Base-by-base conservation (phyloP, 371 early-diverging fungal species). In the Zopfochytrium polystomum region DNA sequence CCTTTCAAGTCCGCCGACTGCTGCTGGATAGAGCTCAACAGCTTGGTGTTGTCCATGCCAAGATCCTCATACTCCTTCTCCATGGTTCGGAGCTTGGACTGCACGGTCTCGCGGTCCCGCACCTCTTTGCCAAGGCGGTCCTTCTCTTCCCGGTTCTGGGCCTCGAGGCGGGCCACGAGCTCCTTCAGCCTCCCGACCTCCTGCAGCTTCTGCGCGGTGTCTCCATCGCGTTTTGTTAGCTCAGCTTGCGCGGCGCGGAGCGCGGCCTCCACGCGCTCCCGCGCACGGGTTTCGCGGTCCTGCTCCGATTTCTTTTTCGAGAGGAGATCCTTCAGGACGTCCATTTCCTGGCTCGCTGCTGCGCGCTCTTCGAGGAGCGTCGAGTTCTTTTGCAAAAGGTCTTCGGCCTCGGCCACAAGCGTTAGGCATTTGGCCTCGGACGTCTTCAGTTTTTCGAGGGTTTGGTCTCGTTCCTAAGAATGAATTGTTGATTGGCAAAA, bases 61-160 rank as follows among this genome's bases (percentile, higher is more conserved):
- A 77, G 76, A 35, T 79, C 78, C 52, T 76, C 78, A 48, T 65
- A 76, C 27, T 79, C 79, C 30, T 63, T 63, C 54, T 81, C 73
- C 29, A 81, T 62, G 38, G 71, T 70, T 7, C 35, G 44, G 7
- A 68, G 42, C 32, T 73, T 55, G 3, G 60, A 48, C 27, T 46
- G 38, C 29, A 78, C 29, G 18, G 60, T 58, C 11, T 81, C 81
- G 54, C 74, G 73, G 13, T 81, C 81, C 53, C 62, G 59, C 2
- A 61, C 42, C 18, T 67, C 54, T 52, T 71, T 67, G 31, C 73
- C 79, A 6, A 73, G 30, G 51, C 50, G 33, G 5, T 31, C 34
- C 35, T 67, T 66, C 55, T 81, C 75, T 20, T 70, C 68, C 43
- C 70, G 71, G 47, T 76, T 59, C 27, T 67, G 60, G 11, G 23